Base-by-base conservation (phyloP, 2,329 filamentous ascomycete genomes). In the Trichoderma breve region DNA sequence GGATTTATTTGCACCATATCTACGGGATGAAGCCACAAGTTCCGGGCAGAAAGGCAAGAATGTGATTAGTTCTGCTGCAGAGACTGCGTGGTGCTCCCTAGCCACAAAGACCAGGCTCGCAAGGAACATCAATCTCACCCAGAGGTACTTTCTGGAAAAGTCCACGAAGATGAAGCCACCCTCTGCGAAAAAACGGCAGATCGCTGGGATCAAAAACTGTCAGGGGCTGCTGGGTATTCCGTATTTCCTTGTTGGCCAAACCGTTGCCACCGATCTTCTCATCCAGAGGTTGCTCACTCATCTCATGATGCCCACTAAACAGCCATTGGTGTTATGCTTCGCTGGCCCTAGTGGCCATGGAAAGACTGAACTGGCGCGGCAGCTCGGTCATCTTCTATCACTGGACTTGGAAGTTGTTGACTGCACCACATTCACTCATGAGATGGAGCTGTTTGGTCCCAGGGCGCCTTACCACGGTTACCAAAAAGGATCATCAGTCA, bases 291-390 rank as follows among this genome's bases (percentile, higher is more conserved):
- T 72, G 9, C 63, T 72, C 47, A 69, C 32, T 7, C 71, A 72
- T 43, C 24, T 69, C 15, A 43, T 68, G 55, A 30, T 72, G 47
- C 71, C 64, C 2, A 58, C 58, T 0, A 63, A 47, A 15, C 65
- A 57, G 2, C 71, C 71, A 8, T 64, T 72, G 14, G 71, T 72
- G 6, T 26, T 72, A 7, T 77, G 82, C 1, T 85, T 86, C 65
- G 82, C 83, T 4, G 85, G 84, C 0, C 82, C 83, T 0, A 83
- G 82, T 43, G 84, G 84, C 0, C 84, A 86, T 71, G 85, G 85
- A 5, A 87, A 87, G 76, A 86, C 84, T 0, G 84, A 86, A 72
- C 75, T 87, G 14, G 84, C 84, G 0, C 78, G 78, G 15, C 77
- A 77, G 8, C 79, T 87, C 26, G 82, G 83, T 1, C 68, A 80